These are phyloP conservation scores for Cicer chorassanicum DNA, from an alignment of 306 rosid genomes.

Conservation along the genomic window DNA sequence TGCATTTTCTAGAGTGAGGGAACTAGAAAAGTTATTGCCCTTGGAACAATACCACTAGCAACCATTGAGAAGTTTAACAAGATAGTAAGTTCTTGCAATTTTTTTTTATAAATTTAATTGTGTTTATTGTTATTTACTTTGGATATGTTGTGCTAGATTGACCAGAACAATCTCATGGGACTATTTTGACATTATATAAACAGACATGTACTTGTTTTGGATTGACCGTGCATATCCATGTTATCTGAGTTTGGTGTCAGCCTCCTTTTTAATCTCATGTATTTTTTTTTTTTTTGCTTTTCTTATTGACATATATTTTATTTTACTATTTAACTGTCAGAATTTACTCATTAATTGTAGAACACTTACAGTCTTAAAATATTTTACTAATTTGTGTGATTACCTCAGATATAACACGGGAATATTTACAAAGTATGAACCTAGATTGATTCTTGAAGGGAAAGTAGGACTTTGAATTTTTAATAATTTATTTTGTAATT, in stretches of 20 bases:
- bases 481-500: constrained; percentile 14
- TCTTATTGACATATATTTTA: constrained; percentile 17
- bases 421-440: constrained; percentile 23
- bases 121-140: constrained; percentile 33
- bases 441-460: constrained; percentile 29
- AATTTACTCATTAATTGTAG: constrained; percentile 34
- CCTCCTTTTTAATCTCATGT: constrained; percentile 19
- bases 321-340: constrained; percentile 3
- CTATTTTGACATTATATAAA: constrained; percentile 29
- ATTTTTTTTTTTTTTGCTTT: constrained; percentile 21
- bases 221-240: constrained; percentile 34
- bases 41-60: constrained; percentile 88
- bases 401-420: constrained; percentile 9
- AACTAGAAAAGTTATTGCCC: constrained; percentile 74
- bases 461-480: constrained; percentile 21
- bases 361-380: constrained; percentile 25
- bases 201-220: constrained; percentile 29
- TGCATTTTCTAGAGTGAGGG: constrained; percentile 76
- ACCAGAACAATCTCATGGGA: constrained; percentile 1
- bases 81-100: constrained; percentile 61
- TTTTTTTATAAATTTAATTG: constrained; percentile 14
- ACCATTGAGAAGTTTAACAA: constrained; percentile 90
- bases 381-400: constrained; percentile 10
- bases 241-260: constrained; percentile 18
- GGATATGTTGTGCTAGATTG: constrained; percentile 19